Percentiles rank a stretch among this genome's conserved stretches.
Evolutionary conservation across 176 grass and related monocot genomes (phyloP).

Genomic region (Otatea glauca): DNA sequence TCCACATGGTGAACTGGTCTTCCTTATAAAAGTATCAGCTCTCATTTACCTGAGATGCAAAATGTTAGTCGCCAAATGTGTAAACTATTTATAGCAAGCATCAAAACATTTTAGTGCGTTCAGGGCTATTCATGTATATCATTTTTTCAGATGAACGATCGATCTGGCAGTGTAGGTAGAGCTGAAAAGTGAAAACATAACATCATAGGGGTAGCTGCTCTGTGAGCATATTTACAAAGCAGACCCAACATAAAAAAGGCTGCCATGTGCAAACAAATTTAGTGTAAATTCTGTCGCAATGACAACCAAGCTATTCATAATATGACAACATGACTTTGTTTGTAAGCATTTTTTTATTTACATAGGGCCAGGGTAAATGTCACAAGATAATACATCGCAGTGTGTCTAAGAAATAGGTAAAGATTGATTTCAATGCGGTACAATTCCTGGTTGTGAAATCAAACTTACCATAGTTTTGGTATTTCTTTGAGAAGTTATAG

Average conservation of each 20-base stretch:
- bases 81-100: not conserved
- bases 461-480: constrained; percentile 85
- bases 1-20: constrained; percentile 11
- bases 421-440: not conserved
- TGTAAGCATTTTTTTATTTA: not conserved
- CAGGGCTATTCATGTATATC: not conserved
- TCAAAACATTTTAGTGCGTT: not conserved
- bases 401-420: constrained; percentile 3
- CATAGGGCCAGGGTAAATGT: constrained; percentile 4
- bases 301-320: not conserved
- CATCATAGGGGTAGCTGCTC: not conserved
- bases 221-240: constrained; percentile 4
- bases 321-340: not conserved
- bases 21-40: constrained; percentile 25
- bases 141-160: not conserved
- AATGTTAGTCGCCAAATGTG: constrained; percentile 11
- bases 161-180: not conserved
- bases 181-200: not conserved
- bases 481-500: constrained; percentile 84
- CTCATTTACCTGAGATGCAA: constrained; percentile 58
- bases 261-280: not conserved
- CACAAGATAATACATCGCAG: not conserved
- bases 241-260: not conserved
- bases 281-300: not conserved
- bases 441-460: not conserved